Percentiles rank a stretch among this genome's conserved stretches.
These are phyloP conservation scores for Tuctoria greenei DNA, from an alignment of 176 grass and related monocot species.

Conservation along the genomic window DNA sequence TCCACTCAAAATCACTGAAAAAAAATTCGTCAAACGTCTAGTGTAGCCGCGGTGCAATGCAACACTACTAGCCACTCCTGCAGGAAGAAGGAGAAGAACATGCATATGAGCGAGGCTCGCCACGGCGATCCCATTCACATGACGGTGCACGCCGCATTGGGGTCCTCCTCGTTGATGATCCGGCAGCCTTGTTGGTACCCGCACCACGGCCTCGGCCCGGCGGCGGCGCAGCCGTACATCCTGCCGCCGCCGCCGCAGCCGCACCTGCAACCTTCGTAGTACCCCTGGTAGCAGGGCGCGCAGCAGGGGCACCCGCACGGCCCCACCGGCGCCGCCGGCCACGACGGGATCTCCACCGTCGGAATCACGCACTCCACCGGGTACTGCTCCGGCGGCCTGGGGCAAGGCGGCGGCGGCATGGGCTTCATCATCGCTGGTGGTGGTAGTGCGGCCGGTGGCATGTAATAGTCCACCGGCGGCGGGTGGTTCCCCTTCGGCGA, in stretches of 20 bases:
- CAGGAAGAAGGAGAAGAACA: not conserved
- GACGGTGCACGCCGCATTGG: slow-evolving; percentile 41
- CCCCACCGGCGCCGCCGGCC: slow-evolving; percentile 16
- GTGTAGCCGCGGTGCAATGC: not conserved
- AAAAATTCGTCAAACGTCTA: not conserved
- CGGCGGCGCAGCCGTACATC: slow-evolving; percentile 27
- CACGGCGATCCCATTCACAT: slow-evolving; percentile 53
- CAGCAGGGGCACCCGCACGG: slow-evolving; percentile 38
- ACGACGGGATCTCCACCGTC: slow-evolving; percentile 39
- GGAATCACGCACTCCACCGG: not conserved
- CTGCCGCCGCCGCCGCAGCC: slow-evolving; percentile 24
- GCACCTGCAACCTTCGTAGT: slow-evolving; percentile 50
- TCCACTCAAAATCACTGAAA: not conserved
- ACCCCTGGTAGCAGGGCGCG: slow-evolving; percentile 45
- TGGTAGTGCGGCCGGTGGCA: not conserved
- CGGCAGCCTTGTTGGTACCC: slow-evolving; percentile 39
- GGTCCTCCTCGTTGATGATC: slow-evolving; percentile 53
- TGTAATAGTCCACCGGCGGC: not conserved
- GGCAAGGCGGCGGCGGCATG: not conserved
- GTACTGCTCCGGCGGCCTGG: not conserved
- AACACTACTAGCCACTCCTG: not conserved
- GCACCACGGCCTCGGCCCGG: not conserved
- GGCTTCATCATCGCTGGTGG: not conserved
- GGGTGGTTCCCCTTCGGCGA: not conserved
- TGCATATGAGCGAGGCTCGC: not conserved